Conservation (phyloP, 768 basidiomycete genomes). For the Phanerochaete carnosa region DNA sequence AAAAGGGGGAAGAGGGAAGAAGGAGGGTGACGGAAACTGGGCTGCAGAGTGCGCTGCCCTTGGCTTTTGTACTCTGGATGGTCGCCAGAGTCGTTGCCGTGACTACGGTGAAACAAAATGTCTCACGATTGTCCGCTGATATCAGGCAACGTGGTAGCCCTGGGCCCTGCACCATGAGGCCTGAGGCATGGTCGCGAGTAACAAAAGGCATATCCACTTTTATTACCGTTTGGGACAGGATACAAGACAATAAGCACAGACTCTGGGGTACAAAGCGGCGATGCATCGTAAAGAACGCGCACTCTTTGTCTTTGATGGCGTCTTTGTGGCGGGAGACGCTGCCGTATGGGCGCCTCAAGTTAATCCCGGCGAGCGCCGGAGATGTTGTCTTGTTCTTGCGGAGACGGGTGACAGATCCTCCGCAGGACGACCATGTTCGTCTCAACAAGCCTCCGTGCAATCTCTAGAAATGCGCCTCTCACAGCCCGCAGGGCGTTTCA, state of each 20-base stretch:
- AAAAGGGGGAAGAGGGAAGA: constrained; percentile 19
- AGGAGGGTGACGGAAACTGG: constrained; percentile 9
- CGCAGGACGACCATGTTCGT: constrained; percentile 2
- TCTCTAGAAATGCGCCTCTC: background rate
- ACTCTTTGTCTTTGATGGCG: too few species aligned
- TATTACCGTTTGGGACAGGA: background rate
- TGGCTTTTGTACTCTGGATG: background rate
- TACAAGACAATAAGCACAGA: too few species aligned
- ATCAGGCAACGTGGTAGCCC: too few species aligned
- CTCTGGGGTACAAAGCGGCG: background rate
- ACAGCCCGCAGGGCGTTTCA: constrained; percentile 32
- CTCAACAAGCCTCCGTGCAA: background rate
- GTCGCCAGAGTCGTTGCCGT: constrained; percentile 2
- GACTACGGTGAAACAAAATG: constrained; percentile 1
- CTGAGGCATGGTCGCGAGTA: background rate
- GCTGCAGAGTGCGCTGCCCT: background rate
- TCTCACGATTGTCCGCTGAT: background rate
- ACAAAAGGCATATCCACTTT: background rate
- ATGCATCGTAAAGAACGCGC: too few species aligned
- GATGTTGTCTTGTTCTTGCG: background rate
- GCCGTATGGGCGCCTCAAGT: background rate
- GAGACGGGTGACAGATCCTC: background rate
- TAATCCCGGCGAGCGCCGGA: background rate
- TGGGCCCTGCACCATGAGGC: too few species aligned
- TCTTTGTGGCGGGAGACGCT: background rate